Conservation (phyloP, 2,329 filamentous ascomycete genomes). For the Exophiala lecanii-corni region DNA sequence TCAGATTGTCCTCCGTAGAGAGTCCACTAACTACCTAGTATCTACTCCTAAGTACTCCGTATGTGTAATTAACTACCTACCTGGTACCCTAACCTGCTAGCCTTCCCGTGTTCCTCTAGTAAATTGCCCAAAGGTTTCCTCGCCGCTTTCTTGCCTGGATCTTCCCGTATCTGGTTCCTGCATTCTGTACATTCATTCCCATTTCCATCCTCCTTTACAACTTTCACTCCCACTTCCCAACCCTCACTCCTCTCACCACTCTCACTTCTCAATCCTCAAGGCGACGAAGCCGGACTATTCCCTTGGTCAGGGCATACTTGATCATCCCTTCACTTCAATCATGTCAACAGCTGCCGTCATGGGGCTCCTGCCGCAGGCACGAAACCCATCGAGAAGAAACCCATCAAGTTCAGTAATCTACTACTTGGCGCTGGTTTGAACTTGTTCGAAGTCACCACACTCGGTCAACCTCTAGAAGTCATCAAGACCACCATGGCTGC, state of each 20-base stretch:
- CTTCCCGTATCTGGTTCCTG: conserved; percentile 1
- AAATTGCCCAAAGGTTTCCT: no score
- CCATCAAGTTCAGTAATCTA: conserved; percentile 99
- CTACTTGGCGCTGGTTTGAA: conserved; percentile 90
- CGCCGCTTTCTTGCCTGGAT: no score
- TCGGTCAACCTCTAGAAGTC: conserved; percentile 88
- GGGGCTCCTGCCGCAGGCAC: conserved; percentile 23
- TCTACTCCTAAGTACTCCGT: no score
- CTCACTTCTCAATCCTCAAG: conserved; percentile 8
- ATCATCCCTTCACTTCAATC: conserved; percentile 49
- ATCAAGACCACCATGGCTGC: conserved; percentile 99
- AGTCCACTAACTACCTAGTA: no score
- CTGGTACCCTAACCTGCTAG: no score
- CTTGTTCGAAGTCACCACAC: conserved; percentile 79
- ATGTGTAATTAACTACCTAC: no score
- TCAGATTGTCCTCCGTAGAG: no score
- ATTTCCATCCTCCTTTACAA: neutral
- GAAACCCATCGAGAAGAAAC: conserved; percentile 85
- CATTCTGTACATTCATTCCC: neutral
- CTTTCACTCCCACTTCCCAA: neutral
- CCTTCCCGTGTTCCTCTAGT: no score
- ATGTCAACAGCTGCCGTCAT: conserved; percentile 52
- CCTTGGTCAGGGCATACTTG: conserved; percentile 94
- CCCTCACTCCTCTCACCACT: neutral
- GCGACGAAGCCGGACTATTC: conserved; percentile 56